Conservation (phyloP, 495 filamentous ascomycete species). For the Thermothielavioides terrestris region DNA sequence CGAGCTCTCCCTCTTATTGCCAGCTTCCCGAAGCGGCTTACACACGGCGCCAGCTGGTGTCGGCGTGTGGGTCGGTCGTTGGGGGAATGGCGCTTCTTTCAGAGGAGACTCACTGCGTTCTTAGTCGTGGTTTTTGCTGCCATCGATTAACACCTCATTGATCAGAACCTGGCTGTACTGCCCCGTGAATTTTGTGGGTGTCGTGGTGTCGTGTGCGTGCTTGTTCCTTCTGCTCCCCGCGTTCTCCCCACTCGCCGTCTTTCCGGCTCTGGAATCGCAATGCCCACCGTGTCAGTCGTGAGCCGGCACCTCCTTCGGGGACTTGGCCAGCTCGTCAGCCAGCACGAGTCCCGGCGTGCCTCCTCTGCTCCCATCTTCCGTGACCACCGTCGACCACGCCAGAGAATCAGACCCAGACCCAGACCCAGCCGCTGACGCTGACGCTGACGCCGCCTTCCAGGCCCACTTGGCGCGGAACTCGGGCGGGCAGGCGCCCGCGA, state of each 20-base stretch:
- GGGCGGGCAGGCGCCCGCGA: conserved; percentile 48
- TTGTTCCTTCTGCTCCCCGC: neutral
- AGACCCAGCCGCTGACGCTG: neutral
- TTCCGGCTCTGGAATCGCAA: neutral
- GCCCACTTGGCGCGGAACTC: conserved; percentile 59
- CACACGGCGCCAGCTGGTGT: no score
- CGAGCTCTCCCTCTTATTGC: neutral
- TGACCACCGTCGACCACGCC: conserved; percentile 35
- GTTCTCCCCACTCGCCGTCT: neutral
- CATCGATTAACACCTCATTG: conserved; percentile 4
- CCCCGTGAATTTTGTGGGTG: neutral
- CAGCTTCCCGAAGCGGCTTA: no score
- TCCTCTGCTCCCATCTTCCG: conserved; percentile 59
- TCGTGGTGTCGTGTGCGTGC: neutral
- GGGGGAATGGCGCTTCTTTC: neutral
- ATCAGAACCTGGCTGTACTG: neutral
- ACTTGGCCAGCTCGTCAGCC: conserved; percentile 41
- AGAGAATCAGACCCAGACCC: no score
- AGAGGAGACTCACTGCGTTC: neutral
- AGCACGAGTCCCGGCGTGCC: conserved; percentile 48
- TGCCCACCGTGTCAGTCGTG: neutral
- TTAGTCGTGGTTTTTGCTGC: conserved; percentile 10
- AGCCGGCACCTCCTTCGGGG: neutral
- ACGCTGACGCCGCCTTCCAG: conserved; percentile 43
- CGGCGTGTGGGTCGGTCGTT: neutral